Conservation (phyloP, 441 rosid species). For the Hura crepitans region DNA sequence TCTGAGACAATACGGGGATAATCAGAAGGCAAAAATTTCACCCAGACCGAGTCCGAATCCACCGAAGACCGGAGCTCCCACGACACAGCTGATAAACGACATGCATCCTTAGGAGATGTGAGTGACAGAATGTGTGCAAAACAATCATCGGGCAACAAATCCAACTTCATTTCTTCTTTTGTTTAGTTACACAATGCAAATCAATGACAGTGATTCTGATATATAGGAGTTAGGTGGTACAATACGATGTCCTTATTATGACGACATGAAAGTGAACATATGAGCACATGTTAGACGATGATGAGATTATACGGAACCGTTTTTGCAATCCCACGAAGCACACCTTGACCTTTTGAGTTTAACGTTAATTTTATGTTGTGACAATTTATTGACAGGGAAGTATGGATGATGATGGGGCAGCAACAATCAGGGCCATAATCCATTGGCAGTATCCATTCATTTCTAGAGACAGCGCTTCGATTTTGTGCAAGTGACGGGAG, state of each 20-base stretch:
- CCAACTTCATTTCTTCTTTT: conserved; percentile 14
- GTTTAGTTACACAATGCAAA: neutral
- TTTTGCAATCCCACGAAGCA: too few relatives aligned
- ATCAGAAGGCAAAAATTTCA: conserved; percentile 26
- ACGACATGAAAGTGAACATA: conserved; percentile 30
- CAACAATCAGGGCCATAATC: too few relatives aligned
- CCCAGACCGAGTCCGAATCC: conserved; percentile 29
- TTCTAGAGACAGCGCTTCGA: too few relatives aligned
- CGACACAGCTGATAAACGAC: conserved; percentile 20
- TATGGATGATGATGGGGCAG: too few relatives aligned
- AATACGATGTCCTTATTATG: conserved; percentile 19
- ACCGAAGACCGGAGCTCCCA: neutral
- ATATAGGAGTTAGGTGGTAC: neutral
- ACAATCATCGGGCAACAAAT: conserved; percentile 30
- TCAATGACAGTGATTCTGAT: neutral
- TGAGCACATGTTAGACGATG: conserved; percentile 31
- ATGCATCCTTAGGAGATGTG: conserved; percentile 29
- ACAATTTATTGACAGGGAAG: too few relatives aligned
- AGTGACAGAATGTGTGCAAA: conserved; percentile 27
- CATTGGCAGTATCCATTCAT: too few relatives aligned
- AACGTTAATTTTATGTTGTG: too few relatives aligned
- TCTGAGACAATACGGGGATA: conserved; percentile 21
- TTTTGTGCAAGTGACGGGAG: too few relatives aligned
- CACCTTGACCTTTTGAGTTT: too few relatives aligned
- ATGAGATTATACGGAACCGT: too few relatives aligned